phyloP scores from a whole-genome alignment of 208 protist species.

The Phytomonas serpens region DNA sequence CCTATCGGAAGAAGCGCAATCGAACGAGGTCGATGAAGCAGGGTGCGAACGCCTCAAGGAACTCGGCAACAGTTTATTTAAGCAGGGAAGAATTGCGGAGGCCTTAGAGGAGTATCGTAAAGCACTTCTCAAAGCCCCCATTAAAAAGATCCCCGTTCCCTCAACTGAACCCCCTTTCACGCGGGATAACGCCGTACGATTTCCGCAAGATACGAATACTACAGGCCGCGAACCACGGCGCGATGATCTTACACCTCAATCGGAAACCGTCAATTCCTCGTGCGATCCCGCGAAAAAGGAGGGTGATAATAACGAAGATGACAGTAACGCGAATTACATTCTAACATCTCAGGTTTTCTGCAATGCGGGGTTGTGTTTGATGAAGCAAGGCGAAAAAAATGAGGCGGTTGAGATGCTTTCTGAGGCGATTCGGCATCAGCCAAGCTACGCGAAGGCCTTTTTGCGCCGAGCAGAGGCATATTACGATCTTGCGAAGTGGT shows the following conservation, averaged over 20 bases:
- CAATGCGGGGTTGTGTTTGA: constrained; percentile 75
- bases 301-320: constrained; percentile 20
- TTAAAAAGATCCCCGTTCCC: constrained; percentile 34
- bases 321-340: constrained; percentile 46
- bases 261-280: neutral
- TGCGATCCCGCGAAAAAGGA: neutral
- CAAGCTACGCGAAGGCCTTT: constrained; percentile 75
- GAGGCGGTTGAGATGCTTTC: constrained; percentile 69
- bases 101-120: constrained; percentile 67
- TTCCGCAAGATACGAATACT: neutral
- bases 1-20: neutral
- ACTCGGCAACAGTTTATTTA: constrained; percentile 62
- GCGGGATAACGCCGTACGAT: neutral
- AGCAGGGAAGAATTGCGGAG: constrained; percentile 31
- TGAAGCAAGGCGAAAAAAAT: constrained; percentile 58
- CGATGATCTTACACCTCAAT: neutral
- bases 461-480: constrained; percentile 86
- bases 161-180: neutral
- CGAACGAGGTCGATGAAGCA: constrained; percentile 28
- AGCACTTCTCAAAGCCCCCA: constrained; percentile 41
- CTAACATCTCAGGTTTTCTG: constrained; percentile 80
- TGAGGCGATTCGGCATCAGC: constrained; percentile 80
- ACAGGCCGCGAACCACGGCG: neutral
- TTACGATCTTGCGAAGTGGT: constrained; percentile 78
- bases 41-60: constrained; percentile 55